Evolutionary conservation across 805 yeast genomes (phyloP).

Genomic region (Yarrowia sp.): DNA sequence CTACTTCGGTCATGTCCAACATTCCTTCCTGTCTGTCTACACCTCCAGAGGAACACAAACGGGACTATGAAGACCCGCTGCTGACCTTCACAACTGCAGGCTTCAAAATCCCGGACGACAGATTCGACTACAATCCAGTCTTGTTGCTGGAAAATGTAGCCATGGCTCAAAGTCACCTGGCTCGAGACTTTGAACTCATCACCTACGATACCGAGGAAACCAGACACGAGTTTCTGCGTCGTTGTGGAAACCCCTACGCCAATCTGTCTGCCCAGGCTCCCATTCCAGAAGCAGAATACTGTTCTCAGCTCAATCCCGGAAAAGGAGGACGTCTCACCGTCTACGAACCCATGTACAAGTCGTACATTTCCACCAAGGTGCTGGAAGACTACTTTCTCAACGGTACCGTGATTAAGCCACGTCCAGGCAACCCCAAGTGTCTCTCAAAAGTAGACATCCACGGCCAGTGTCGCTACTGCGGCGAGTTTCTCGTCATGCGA

Average conservation of each 20-base stretch:
- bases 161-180: neutral
- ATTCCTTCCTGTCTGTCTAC: neutral
- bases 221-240: neutral
- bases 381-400: neutral
- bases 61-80: neutral
- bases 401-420: neutral
- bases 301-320: neutral
- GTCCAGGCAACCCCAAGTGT: constrained; percentile 7
- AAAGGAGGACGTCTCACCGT: neutral
- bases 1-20: neutral
- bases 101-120: neutral
- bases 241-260: constrained; percentile 17
- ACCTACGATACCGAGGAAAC: neutral
- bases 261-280: neutral
- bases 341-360: constrained; percentile 16
- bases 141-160: neutral
- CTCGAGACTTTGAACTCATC: constrained; percentile 10
- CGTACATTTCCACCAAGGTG: constrained; percentile 8
- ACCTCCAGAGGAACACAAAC: neutral
- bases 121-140: neutral
- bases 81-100: neutral
- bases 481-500: constrained; percentile 20
- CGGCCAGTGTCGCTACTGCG: constrained; percentile 23
- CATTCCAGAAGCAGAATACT: neutral
- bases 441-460: neutral